Conservation (phyloP, 2,329 filamentous ascomycete species). For the Berkeleyomyces rouxiae region DNA sequence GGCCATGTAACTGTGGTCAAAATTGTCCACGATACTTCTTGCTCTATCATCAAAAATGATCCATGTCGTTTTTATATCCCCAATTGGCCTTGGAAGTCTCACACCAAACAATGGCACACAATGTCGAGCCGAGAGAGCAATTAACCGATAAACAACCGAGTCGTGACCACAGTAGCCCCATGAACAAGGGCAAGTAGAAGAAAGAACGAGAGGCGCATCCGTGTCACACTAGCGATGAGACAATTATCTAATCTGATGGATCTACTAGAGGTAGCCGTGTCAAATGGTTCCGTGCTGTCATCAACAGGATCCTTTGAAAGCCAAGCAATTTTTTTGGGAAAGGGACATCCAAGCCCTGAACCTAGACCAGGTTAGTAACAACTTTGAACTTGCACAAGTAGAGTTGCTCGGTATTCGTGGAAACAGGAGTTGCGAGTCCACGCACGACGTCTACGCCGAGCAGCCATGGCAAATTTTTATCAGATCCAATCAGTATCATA, state of each 20-base stretch:
- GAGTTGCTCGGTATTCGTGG: too few relatives aligned
- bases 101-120: too few relatives aligned
- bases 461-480: not conserved
- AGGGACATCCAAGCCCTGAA: not conserved
- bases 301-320: not conserved
- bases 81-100: too few relatives aligned
- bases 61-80: too few relatives aligned
- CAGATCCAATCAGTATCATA: not conserved
- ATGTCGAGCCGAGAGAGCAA: too few relatives aligned
- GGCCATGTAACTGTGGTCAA: too few relatives aligned
- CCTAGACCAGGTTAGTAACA: not conserved
- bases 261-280: conserved; percentile 30
- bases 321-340: too few relatives aligned
- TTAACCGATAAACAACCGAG: not conserved
- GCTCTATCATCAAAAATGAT: too few relatives aligned
- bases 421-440: not conserved
- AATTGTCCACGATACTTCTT: too few relatives aligned
- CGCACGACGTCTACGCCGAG: not conserved
- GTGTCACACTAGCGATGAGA: conserved; percentile 18
- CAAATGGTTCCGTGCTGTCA: not conserved
- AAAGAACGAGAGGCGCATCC: not conserved
- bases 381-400: not conserved
- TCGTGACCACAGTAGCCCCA: not conserved
- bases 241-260: conserved; percentile 32
- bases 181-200: not conserved